phyloP scores from a whole-genome alignment of 306 rosid species.

The Quercus suber region DNA sequence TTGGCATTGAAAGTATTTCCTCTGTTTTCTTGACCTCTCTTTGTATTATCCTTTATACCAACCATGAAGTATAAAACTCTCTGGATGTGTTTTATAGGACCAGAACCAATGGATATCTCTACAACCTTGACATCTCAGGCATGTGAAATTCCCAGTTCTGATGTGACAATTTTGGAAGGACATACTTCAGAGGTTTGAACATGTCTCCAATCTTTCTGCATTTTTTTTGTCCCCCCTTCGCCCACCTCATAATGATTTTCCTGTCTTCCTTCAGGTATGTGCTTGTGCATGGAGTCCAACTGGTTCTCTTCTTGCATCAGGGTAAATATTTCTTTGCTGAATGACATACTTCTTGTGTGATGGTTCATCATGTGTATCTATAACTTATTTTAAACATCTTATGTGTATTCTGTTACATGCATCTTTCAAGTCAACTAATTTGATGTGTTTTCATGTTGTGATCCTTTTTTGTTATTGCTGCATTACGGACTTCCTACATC shows the following conservation, averaged over 20 bases:
- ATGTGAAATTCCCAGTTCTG: conserved; percentile 72
- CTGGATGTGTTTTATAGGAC: conserved; percentile 41
- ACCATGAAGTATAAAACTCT: conserved; percentile 4
- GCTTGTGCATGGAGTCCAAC: conserved; percentile 98
- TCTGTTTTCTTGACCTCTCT: neutral
- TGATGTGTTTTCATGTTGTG: neutral
- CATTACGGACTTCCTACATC: neutral
- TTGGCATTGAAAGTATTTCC: neutral
- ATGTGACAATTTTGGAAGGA: conserved; percentile 87
- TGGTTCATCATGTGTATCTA: neutral
- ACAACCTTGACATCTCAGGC: conserved; percentile 54
- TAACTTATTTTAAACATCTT: neutral
- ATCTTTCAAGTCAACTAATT: neutral
- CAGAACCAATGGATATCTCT: conserved; percentile 76
- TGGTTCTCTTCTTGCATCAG: conserved; percentile 93
- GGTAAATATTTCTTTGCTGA: conserved; percentile 46
- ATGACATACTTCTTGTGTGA: neutral
- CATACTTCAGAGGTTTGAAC: conserved; percentile 83
- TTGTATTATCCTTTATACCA: neutral
- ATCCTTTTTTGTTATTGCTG: neutral
- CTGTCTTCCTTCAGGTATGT: conserved; percentile 67
- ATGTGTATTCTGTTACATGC: neutral
- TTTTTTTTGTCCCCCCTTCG: neutral
- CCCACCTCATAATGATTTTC: conserved; percentile 4
- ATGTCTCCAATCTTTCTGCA: conserved; percentile 20